Evolutionary conservation across 164 flowering plant genomes (phyloP).

Genomic region (Tetracentron sinense): DNA sequence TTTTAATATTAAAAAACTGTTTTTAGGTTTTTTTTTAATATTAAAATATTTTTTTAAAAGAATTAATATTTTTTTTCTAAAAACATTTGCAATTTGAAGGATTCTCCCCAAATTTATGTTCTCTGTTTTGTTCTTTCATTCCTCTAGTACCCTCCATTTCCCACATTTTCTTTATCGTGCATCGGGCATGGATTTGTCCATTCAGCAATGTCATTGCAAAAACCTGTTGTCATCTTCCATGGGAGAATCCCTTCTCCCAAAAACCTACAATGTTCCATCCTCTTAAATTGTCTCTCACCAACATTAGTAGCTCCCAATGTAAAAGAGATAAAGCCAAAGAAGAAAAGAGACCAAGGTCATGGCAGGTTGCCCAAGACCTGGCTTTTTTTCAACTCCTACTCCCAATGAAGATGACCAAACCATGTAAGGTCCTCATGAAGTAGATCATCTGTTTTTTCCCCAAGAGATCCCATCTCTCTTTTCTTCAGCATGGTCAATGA

Average conservation of each 20-base stretch:
- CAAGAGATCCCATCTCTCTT: slow-evolving; percentile 36
- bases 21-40: too few relatives aligned
- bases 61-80: too few relatives aligned
- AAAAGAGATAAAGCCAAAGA: too few relatives aligned
- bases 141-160: not conserved
- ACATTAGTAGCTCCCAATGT: not conserved
- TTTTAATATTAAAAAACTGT: too few relatives aligned
- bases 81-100: too few relatives aligned
- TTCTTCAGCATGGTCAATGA: slow-evolving; percentile 68
- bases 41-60: too few relatives aligned
- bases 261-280: not conserved
- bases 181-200: slow-evolving; percentile 9
- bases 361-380: slow-evolving; percentile 52
- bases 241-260: slow-evolving; percentile 1
- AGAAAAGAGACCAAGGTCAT: slow-evolving; percentile 35
- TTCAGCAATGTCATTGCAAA: not conserved
- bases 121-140: too few relatives aligned
- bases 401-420: slow-evolving; percentile 59
- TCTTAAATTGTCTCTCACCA: not conserved
- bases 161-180: not conserved
- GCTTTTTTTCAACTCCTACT: slow-evolving; percentile 51
- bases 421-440: slow-evolving; percentile 68
- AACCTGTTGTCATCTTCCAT: slow-evolving; percentile 2
- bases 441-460: slow-evolving; percentile 61
- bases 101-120: too few relatives aligned